Conservation (phyloP, 2,329 filamentous ascomycete genomes). For the Colletotrichum karsti region DNA sequence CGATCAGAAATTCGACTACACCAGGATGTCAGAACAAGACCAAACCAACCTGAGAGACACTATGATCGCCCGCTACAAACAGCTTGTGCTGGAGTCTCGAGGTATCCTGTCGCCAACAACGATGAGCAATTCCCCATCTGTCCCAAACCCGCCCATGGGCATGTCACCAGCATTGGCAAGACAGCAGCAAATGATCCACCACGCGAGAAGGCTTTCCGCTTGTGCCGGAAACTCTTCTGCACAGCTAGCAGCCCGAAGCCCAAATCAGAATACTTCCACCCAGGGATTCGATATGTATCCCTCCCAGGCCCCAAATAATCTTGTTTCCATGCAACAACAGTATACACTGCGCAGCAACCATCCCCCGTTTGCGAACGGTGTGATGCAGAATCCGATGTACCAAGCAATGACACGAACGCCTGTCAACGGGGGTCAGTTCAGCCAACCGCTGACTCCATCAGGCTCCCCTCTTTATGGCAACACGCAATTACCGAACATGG, state of each 20-base stretch:
- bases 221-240: background rate
- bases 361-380: background rate
- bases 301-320: background rate
- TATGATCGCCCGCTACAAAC: slow-evolving; percentile 15
- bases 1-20: slow-evolving; percentile 30
- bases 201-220: background rate
- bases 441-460: slow-evolving; percentile 11
- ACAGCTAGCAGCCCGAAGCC: background rate
- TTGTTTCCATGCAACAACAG: background rate
- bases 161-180: background rate
- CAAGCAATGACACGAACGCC: background rate
- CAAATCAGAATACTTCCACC: background rate
- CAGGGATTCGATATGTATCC: slow-evolving; percentile 5
- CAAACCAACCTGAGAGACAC: background rate
- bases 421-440: background rate
- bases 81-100: background rate
- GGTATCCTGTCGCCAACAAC: background rate
- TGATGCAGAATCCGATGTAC: background rate
- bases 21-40: slow-evolving; percentile 1
- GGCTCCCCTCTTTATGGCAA: slow-evolving; percentile 13
- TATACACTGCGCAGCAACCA: background rate
- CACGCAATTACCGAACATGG: background rate
- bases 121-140: background rate
- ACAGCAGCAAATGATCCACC: slow-evolving; percentile 2
- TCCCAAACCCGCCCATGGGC: too few species aligned